Evolutionary conservation across 2,329 filamentous ascomycete species (phyloP).

Genomic region (Aspergillus hiratsukae): DNA sequence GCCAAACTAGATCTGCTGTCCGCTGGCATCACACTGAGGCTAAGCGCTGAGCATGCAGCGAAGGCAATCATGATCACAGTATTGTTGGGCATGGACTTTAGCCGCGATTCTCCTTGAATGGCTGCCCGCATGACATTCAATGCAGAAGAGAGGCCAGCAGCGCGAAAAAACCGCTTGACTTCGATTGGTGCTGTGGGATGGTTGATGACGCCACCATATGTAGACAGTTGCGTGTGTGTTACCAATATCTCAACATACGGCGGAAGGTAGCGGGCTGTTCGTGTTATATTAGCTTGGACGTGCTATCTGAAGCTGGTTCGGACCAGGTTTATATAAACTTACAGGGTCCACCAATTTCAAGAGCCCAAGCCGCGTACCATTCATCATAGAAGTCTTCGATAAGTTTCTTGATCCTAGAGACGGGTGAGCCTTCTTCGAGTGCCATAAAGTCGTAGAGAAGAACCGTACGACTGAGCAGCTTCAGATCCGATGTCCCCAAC

Average conservation of each 20-base stretch:
- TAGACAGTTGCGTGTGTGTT: constrained; percentile 68
- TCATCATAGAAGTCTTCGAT: constrained; percentile 63
- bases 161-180: constrained; percentile 68
- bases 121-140: constrained; percentile 71
- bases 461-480: constrained; percentile 29
- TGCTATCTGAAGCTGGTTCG: neutral
- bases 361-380: constrained; percentile 62
- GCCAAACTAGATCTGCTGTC: constrained; percentile 55
- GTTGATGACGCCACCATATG: constrained; percentile 70
- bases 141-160: constrained; percentile 65
- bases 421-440: constrained; percentile 3
- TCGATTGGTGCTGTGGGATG: constrained; percentile 66
- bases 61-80: constrained; percentile 76
- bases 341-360: constrained; percentile 53
- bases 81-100: constrained; percentile 74
- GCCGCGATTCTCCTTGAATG: constrained; percentile 64
- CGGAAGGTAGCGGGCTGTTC: constrained; percentile 46
- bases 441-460: constrained; percentile 1
- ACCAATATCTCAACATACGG: constrained; percentile 73
- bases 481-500: constrained; percentile 27
- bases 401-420: constrained; percentile 48
- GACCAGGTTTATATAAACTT: constrained; percentile 13
- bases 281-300: constrained; percentile 41
- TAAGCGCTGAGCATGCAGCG: constrained; percentile 65
- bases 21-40: constrained; percentile 56